A percentile compares a stretch with the other conserved stretches of the same genome.
These are phyloP conservation scores for Chalciporus piperatus DNA, from an alignment of 768 basidiomycete genomes.

Conservation along the genomic window DNA sequence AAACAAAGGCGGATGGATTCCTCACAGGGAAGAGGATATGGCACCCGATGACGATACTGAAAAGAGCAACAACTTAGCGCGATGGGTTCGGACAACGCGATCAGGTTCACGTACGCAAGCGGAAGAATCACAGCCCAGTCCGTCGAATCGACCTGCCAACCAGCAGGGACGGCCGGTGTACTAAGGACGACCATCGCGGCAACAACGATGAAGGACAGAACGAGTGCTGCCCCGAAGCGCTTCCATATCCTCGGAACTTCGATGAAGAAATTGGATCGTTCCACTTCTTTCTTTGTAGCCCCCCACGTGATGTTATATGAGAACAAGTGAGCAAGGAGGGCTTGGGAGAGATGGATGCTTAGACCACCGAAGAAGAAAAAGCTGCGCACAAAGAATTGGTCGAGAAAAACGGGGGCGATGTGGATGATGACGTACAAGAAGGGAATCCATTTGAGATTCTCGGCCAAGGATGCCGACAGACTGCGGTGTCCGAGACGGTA, in stretches of 20 bases:
- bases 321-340: conserved; percentile 54
- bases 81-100: background rate
- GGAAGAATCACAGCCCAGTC: conserved; percentile 78
- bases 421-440: conserved; percentile 32
- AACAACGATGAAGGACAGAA: conserved; percentile 48
- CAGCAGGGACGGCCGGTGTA: conserved; percentile 51
- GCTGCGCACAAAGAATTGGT: conserved; percentile 6
- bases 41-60: conserved; percentile 50
- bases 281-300: conserved; percentile 76
- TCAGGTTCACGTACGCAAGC: conserved; percentile 43
- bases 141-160: conserved; percentile 59
- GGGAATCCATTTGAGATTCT: conserved; percentile 32
- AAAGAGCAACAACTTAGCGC: background rate
- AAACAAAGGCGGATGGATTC: conserved; percentile 11
- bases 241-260: conserved; percentile 83
- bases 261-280: conserved; percentile 88
- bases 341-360: conserved; percentile 49
- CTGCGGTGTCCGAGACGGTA: conserved; percentile 59
- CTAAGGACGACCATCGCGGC: conserved; percentile 58
- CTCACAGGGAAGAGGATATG: conserved; percentile 77
- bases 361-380: conserved; percentile 59
- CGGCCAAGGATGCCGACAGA: conserved; percentile 19
- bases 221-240: conserved; percentile 67
- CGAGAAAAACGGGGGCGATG: background rate
- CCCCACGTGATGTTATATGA: conserved; percentile 61